These are phyloP conservation scores for Scenedesmus sp. DNA, from an alignment of 163 green algal species.

Conservation along the genomic window DNA sequence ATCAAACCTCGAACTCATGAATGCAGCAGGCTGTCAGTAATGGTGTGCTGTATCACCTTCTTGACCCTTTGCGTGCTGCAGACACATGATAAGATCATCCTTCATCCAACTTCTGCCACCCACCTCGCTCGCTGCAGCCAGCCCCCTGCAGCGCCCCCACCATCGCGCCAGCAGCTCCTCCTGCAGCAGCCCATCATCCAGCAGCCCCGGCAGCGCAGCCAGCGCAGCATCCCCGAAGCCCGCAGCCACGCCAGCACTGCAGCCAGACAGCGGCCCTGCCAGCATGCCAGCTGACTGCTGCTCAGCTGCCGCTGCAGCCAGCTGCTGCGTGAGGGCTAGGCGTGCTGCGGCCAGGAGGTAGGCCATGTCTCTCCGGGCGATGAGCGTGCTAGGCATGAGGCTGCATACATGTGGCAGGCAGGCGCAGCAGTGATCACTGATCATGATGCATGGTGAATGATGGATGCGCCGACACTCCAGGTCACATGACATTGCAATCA, in stretches of 20 bases:
- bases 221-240: slow-evolving; percentile 63
- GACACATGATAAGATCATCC: not conserved
- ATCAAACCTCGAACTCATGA: no score
- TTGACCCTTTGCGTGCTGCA: no score
- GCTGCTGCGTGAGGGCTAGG: slow-evolving; percentile 52
- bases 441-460: no score
- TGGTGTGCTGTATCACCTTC: no score
- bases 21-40: no score
- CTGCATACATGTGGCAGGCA: slow-evolving; percentile 22
- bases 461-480: no score
- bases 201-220: slow-evolving; percentile 55
- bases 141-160: slow-evolving; percentile 25
- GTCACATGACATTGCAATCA: no score
- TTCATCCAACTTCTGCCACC: not conserved
- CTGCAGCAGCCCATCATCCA: slow-evolving; percentile 66
- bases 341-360: slow-evolving; percentile 57
- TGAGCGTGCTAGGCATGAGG: slow-evolving; percentile 62
- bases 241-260: not conserved
- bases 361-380: slow-evolving; percentile 54
- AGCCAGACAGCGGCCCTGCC: not conserved
- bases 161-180: slow-evolving; percentile 55
- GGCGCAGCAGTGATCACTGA: not conserved
- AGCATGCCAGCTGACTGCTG: not conserved
- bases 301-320: slow-evolving; percentile 27
- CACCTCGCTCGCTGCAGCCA: slow-evolving; percentile 18